These are phyloP conservation scores for Trichoderma pleuroti DNA, from an alignment of 2,329 filamentous ascomycete species.

Conservation along the genomic window DNA sequence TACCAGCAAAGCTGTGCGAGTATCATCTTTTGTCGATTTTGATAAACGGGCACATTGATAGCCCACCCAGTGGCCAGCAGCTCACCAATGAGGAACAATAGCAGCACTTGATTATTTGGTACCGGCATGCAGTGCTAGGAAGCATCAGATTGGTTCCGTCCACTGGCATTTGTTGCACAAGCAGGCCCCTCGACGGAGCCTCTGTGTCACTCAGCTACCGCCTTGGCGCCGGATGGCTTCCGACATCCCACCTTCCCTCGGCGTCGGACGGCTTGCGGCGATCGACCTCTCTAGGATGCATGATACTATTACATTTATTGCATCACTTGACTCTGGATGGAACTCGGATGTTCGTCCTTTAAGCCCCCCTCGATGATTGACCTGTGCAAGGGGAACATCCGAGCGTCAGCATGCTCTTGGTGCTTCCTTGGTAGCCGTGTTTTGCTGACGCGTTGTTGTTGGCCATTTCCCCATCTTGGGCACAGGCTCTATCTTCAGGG, in stretches of 20 bases:
- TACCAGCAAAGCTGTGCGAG: neutral
- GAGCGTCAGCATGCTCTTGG: neutral
- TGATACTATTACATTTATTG: neutral
- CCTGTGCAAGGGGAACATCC: neutral
- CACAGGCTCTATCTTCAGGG: neutral
- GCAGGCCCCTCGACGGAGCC: neutral
- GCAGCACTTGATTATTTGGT: neutral
- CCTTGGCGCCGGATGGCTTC: conserved; percentile 15
- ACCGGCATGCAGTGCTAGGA: neutral
- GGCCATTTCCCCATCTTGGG: neutral
- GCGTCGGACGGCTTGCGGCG: neutral
- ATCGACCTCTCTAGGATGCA: neutral
- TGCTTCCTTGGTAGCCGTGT: neutral
- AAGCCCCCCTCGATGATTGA: neutral
- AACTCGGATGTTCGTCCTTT: neutral
- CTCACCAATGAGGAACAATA: neutral
- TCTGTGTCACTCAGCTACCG: conserved; percentile 10
- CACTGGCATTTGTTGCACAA: neutral
- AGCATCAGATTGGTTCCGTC: neutral
- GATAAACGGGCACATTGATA: neutral
- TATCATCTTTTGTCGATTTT: neutral
- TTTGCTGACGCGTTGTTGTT: neutral
- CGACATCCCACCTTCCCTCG: conserved; percentile 7
- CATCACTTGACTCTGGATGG: neutral
- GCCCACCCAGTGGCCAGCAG: neutral